Conservation (phyloP, 345 rosid genomes). For the Euclidium syriacum region DNA sequence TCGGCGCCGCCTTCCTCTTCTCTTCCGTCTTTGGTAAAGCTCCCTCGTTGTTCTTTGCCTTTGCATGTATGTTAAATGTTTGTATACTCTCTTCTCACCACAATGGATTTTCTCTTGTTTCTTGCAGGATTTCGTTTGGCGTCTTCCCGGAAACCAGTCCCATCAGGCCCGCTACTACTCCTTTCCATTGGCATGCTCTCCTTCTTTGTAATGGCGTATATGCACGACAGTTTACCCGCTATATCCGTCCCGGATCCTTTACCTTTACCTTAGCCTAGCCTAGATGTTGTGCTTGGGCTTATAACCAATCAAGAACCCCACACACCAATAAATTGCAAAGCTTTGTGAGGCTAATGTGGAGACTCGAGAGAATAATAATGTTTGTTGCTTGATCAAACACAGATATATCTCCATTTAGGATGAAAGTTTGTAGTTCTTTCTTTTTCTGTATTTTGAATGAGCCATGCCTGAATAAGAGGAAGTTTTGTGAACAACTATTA, state of each 20-base stretch:
- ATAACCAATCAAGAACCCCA: not conserved
- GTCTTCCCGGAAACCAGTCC: slow-evolving; percentile 53
- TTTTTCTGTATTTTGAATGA: not conserved
- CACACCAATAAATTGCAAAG: slow-evolving; percentile 21
- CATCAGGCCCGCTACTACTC: slow-evolving; percentile 63
- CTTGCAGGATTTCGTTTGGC: slow-evolving; percentile 68
- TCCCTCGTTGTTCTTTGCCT: not conserved
- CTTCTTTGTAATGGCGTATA: slow-evolving; percentile 45
- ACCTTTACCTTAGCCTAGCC: slow-evolving; percentile 27
- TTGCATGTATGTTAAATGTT: not conserved
- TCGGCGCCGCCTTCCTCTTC: slow-evolving; percentile 75
- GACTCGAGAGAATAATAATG: slow-evolving; percentile 9
- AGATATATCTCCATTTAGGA: not conserved
- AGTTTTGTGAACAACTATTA: not conserved
- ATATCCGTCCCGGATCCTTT: not conserved
- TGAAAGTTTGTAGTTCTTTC: not conserved
- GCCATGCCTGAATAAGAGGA: not conserved
- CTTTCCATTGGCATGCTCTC: slow-evolving; percentile 51
- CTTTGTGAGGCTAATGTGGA: slow-evolving; percentile 2
- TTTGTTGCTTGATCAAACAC: slow-evolving; percentile 4
- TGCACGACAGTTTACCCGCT: slow-evolving; percentile 32
- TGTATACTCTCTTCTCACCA: not conserved
- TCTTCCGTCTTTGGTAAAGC: slow-evolving; percentile 61
- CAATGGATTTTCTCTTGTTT: not conserved
- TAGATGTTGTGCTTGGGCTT: slow-evolving; percentile 1